These are phyloP conservation scores for Tolypocladium ophioglossoides DNA, from an alignment of 2,329 filamentous ascomycete species.

Conservation along the genomic window DNA sequence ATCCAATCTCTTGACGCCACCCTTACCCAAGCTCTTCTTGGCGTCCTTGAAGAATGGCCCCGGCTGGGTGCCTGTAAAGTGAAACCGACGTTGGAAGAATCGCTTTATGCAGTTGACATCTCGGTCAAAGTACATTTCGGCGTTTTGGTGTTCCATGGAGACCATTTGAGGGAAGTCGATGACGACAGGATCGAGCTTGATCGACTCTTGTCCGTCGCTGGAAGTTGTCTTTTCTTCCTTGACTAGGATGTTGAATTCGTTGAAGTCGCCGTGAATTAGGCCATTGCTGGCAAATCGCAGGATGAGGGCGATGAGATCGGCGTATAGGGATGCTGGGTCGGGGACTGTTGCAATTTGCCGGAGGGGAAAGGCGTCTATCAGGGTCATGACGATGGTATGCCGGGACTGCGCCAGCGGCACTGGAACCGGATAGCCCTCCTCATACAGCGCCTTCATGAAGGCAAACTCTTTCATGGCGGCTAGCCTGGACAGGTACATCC, in stretches of 20 bases:
- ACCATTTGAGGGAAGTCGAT: conserved; percentile 99
- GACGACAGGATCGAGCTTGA: conserved; percentile 63
- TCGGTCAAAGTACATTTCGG: conserved; percentile 94
- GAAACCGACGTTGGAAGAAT: conserved; percentile 83
- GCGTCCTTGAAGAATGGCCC: conserved; percentile 83
- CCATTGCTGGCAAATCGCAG: conserved; percentile 75
- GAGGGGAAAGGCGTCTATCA: conserved; percentile 86
- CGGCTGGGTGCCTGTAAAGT: conserved; percentile 70
- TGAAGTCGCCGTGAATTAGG: conserved; percentile 95
- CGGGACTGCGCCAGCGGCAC: conserved; percentile 80
- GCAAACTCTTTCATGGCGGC: conserved; percentile 90
- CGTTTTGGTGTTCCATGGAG: conserved; percentile 86
- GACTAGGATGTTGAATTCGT: conserved; percentile 97
- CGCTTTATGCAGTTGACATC: conserved; percentile 93
- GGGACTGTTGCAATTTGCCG: conserved; percentile 79
- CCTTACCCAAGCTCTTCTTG: conserved; percentile 59
- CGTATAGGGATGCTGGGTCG: conserved; percentile 76
- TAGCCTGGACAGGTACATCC: conserved; percentile 96
- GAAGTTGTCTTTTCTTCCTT: conserved; percentile 52
- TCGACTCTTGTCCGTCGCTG: conserved; percentile 27
- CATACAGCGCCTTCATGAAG: conserved; percentile 79
- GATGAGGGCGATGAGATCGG: conserved; percentile 81
- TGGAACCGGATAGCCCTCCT: conserved; percentile 83
- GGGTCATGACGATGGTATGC: conserved; percentile 92
- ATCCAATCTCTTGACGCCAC: conserved; percentile 63